phyloP scores from a whole-genome alignment of 1,139 yeast genomes.

The Geotrichum restrictum region DNA sequence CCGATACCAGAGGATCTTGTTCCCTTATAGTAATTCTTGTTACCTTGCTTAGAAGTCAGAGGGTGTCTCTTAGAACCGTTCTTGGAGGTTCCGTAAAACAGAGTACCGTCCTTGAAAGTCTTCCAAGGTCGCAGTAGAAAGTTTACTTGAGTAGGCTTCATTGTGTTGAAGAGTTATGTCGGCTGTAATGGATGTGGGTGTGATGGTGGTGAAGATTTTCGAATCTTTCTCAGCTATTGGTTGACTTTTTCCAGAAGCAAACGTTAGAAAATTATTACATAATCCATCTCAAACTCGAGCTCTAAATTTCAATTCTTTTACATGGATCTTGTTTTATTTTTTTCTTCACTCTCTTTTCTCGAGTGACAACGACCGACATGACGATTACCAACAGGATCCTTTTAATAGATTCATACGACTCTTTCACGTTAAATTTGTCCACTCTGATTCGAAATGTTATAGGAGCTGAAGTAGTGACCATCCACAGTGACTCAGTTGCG shows the following conservation, averaged over 20 bases:
- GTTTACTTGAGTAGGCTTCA: slow-evolving; percentile 39
- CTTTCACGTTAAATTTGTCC: slow-evolving; percentile 81
- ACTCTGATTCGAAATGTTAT: slow-evolving; percentile 57
- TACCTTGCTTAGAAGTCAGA: slow-evolving; percentile 88
- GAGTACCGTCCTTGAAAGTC: slow-evolving; percentile 66
- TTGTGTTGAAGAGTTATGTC: slow-evolving; percentile 21
- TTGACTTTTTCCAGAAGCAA: not conserved
- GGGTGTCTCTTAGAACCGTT: slow-evolving; percentile 82
- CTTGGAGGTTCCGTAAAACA: slow-evolving; percentile 75
- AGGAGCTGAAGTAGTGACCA: slow-evolving; percentile 55
- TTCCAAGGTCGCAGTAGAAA: slow-evolving; percentile 83
- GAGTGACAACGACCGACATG: not conserved
- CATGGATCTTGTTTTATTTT: not conserved
- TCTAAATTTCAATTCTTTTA: not conserved
- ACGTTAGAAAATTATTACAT: not conserved
- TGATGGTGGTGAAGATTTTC: slow-evolving; percentile 7
- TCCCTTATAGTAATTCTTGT: slow-evolving; percentile 91
- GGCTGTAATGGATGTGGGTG: slow-evolving; percentile 7
- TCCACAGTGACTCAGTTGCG: slow-evolving; percentile 68
- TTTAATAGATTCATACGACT: slow-evolving; percentile 88
- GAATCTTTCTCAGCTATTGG: not conserved
- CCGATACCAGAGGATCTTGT: slow-evolving; percentile 95
- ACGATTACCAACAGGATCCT: slow-evolving; percentile 43
- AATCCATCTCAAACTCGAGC: too few species aligned
- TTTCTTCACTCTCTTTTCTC: not conserved